These are phyloP conservation scores for Globisporangium uncinulatum DNA, from an alignment of 352 stramenopile species.

Conservation along the genomic window DNA sequence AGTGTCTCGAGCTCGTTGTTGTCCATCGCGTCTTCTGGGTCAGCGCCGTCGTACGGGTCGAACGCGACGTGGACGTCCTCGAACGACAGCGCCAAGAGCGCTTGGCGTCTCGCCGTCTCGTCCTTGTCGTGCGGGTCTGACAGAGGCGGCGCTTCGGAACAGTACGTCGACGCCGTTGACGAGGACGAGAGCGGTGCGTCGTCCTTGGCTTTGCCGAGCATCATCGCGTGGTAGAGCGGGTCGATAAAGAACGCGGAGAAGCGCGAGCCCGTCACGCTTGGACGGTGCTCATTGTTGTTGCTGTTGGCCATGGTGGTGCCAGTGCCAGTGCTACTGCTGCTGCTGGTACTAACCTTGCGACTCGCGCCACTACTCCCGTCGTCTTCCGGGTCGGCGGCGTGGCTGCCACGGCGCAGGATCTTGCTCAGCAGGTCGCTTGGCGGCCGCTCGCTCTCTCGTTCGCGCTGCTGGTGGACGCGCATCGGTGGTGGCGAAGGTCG, in stretches of 20 bases:
- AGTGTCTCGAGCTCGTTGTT: constrained; percentile 19
- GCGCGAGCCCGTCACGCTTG: constrained; percentile 9
- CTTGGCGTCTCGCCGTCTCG: constrained; percentile 5
- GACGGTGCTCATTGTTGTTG: constrained; percentile 13
- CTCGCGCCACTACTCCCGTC: background rate
- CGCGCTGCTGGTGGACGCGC: constrained; percentile 11
- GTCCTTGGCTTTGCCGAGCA: constrained; percentile 13
- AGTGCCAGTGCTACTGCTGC: constrained; percentile 4
- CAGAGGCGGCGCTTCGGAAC: background rate
- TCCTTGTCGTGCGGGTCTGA: background rate
- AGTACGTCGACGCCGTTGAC: background rate
- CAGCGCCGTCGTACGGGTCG: constrained; percentile 10
- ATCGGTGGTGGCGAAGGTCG: constrained; percentile 4
- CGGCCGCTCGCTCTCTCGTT: constrained; percentile 12
- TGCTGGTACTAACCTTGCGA: constrained; percentile 3
- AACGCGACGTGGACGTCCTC: constrained; percentile 13
- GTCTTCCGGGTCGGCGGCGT: constrained; percentile 5
- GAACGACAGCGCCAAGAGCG: constrained; percentile 9
- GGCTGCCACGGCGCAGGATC: constrained; percentile 17
- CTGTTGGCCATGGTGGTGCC: background rate
- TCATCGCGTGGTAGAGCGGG: constrained; percentile 16
- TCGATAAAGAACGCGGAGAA: constrained; percentile 19
- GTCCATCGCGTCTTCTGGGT: constrained; percentile 15
- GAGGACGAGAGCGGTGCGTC: constrained; percentile 3
- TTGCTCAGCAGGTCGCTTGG: constrained; percentile 19